Conservation (phyloP, 176 grass and related monocot genomes). For the Microstegium vimineum region DNA sequence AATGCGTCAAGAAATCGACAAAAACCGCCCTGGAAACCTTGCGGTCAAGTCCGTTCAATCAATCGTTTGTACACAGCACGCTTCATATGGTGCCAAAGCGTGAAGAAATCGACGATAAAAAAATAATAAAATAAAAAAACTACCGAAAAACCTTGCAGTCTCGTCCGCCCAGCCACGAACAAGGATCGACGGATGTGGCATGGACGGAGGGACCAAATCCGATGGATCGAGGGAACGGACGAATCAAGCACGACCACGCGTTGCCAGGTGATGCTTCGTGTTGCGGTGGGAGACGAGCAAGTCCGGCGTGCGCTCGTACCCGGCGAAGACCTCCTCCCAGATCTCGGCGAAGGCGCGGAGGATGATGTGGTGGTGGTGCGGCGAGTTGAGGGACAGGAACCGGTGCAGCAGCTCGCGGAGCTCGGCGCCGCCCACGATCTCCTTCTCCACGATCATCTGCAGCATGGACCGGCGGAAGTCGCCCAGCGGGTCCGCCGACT, state of each 20-base stretch:
- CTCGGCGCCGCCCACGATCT: conserved; percentile 53
- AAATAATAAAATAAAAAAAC: background rate
- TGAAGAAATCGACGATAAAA: background rate
- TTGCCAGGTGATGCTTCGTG: background rate
- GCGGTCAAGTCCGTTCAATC: background rate
- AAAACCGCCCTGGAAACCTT: background rate
- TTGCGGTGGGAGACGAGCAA: conserved; percentile 17
- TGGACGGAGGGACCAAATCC: too few relatives aligned
- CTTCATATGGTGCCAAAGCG: background rate
- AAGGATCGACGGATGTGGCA: background rate
- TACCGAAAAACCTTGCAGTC: background rate
- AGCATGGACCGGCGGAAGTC: conserved; percentile 83
- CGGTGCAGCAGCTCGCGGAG: conserved; percentile 56
- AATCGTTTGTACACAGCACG: background rate
- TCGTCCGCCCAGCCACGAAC: background rate
- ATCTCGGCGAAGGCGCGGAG: conserved; percentile 82
- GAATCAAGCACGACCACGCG: background rate
- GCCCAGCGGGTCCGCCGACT: conserved; percentile 54
- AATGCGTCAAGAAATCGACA: background rate
- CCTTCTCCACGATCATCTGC: conserved; percentile 91
- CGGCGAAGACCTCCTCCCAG: conserved; percentile 75
- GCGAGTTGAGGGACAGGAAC: conserved; percentile 65
- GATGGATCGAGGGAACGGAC: background rate
- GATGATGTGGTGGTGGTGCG: conserved; percentile 56
- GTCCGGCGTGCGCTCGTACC: conserved; percentile 42